Conservation (phyloP, 805 yeast species). For the Schizosaccharomyces lindneri region DNA sequence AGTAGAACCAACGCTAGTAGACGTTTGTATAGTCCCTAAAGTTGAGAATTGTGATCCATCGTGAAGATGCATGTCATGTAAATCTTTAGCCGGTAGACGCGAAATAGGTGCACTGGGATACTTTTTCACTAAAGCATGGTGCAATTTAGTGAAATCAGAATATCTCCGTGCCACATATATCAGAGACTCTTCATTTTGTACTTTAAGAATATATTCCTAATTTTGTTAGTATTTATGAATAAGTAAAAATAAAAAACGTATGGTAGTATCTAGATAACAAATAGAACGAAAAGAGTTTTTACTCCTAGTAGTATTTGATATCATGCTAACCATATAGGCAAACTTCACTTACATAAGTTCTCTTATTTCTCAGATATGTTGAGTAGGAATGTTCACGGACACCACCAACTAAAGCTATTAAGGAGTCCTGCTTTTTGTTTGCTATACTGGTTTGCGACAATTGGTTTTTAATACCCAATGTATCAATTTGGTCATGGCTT, state of each 20-base stretch:
- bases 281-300: no score
- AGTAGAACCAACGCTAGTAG: neutral
- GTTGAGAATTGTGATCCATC: neutral
- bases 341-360: no score
- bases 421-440: neutral
- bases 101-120: slow-evolving; percentile 16
- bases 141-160: slow-evolving; percentile 38
- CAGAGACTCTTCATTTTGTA: slow-evolving; percentile 5
- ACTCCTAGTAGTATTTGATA: no score
- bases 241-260: slow-evolving; percentile 18
- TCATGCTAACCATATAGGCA: no score
- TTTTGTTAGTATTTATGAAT: slow-evolving; percentile 18
- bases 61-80: neutral
- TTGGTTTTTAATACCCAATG: neutral
- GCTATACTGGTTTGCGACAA: neutral
- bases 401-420: neutral
- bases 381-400: neutral
- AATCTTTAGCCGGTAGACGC: neutral
- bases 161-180: slow-evolving; percentile 35
- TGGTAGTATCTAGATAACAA: neutral
- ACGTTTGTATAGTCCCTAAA: neutral
- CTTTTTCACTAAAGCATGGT: slow-evolving; percentile 29
- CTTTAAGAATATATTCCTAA: slow-evolving; percentile 12
- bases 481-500: neutral
- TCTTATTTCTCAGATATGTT: no score